Base-by-base conservation (phyloP, 805 yeast species). In the Wickerhamiella slavikovae region DNA sequence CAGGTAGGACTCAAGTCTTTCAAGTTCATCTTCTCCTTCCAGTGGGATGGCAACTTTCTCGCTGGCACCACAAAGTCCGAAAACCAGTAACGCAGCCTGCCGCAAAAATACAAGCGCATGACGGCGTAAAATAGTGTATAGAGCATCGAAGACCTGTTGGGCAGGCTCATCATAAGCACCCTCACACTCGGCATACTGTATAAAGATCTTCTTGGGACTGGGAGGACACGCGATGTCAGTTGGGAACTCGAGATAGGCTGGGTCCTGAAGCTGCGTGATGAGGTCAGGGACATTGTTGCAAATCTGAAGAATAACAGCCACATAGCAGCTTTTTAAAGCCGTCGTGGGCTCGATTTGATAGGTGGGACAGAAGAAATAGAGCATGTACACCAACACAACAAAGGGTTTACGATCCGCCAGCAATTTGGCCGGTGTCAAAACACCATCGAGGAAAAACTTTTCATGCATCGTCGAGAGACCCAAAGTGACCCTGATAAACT, bases 31-130 rank as follows among this genome's bases (percentile, higher is more conserved):
- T 11, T 27, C 15, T 14, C 15, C 32, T n/a, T n/a, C n/a, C 18
- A 36, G 35, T 4, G 33, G 35, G 21, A 29, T 40, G 16, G 40
- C 45, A 20, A 38, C 43, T 10, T 38, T 29, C 19, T 42, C 45
- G 24, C 40, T 39, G 17, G 22, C 29, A 4, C 47, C 47, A 19
- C 43, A 38, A 8, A 41, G 17, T 6, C 38, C 38, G 24, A 25
- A 38, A 6, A 33, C 23, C 3, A 40, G 25, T 7, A 41, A 25
- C 9, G 47, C 39, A 2, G 29, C 34, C 5, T 38, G 28, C 4
- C 47, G 40, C 25, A 37, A 21, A 13, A 30, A 20, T 3, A 36
- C 30, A 2, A 44, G 38, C 11, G 35, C 17, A 15, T 42, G 40
- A 17, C 40, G 31, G 15, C 23, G 16, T n/a, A 38, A 13, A 13